Percentiles rank a stretch among this genome's conserved stretches.
Evolutionary conservation across 371 early-diverging fungal species (phyloP).

Genomic region (Ordospora pajunii): DNA sequence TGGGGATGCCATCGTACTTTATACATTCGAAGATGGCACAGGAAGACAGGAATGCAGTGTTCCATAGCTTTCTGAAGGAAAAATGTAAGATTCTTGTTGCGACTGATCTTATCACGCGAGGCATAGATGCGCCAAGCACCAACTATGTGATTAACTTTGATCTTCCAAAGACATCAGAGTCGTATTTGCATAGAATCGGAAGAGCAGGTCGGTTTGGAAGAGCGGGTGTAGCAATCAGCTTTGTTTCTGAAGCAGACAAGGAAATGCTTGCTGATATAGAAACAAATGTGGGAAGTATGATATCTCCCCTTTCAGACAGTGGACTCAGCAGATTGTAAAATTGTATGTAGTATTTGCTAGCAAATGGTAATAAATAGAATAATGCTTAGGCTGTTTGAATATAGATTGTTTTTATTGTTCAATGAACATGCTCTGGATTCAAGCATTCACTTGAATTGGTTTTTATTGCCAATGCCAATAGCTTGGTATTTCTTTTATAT

Average conservation of each 20-base stretch:
- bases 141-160: constrained; percentile 99
- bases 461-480: not conserved
- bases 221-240: constrained; percentile 84
- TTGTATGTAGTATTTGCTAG: too few species aligned
- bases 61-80: constrained; percentile 87
- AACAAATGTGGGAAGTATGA: not conserved
- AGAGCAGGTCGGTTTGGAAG: constrained; percentile 97
- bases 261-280: constrained; percentile 53
- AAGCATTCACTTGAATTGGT: not conserved
- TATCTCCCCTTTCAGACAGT: not conserved
- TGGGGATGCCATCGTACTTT: constrained; percentile 91
- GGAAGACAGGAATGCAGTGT: constrained; percentile 71
- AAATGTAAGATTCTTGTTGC: constrained; percentile 61
- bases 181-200: constrained; percentile 96
- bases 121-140: constrained; percentile 95
- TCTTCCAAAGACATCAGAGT: constrained; percentile 92
- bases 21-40: constrained; percentile 93
- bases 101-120: constrained; percentile 82
- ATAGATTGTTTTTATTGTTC: not conserved
- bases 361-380: too few species aligned
- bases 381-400: too few species aligned
- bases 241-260: constrained; percentile 75
- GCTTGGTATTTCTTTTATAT: not conserved
- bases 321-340: not conserved
- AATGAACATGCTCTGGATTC: not conserved